These are phyloP conservation scores for Trichosporon coremiiforme DNA, from an alignment of 1,284 basidiomycete species.

Conservation along the genomic window DNA sequence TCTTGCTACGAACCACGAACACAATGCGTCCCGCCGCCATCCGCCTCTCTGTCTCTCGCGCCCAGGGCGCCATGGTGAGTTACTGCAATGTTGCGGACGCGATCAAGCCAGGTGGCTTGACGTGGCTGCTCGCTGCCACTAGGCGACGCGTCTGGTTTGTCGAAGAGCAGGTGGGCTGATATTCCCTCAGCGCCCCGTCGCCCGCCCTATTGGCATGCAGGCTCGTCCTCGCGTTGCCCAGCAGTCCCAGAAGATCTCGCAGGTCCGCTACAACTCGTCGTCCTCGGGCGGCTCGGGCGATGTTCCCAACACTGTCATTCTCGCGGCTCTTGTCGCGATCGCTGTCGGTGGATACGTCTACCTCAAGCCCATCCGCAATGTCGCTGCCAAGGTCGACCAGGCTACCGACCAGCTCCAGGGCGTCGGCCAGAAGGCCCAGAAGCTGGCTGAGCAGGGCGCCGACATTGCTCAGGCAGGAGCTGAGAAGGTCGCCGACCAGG, in stretches of 20 bases:
- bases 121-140: slow-evolving; percentile 1
- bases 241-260: slow-evolving; percentile 13
- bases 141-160: not conserved
- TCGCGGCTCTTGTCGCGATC: slow-evolving; percentile 45
- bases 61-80: slow-evolving; percentile 20
- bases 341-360: slow-evolving; percentile 45
- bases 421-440: slow-evolving; percentile 18
- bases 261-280: slow-evolving; percentile 19
- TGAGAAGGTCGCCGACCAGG: slow-evolving; percentile 7
- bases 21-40: slow-evolving; percentile 23
- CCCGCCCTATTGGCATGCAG: slow-evolving; percentile 14
- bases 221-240: slow-evolving; percentile 10
- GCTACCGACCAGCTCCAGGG: slow-evolving; percentile 16
- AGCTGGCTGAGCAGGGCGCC: slow-evolving; percentile 17
- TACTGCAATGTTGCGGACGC: not conserved
- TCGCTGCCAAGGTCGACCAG: slow-evolving; percentile 35
- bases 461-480: slow-evolving; percentile 24
- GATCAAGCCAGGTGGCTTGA: not conserved
- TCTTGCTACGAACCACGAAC: not conserved
- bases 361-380: slow-evolving; percentile 53
- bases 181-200: slow-evolving; percentile 22
- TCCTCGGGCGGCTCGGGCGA: slow-evolving; percentile 22
- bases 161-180: not conserved
- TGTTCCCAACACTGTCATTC: slow-evolving; percentile 40
- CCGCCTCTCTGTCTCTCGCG: slow-evolving; percentile 20